Evolutionary conservation across 2,329 filamentous ascomycete genomes (phyloP), one percentile per base, ranked within the genome.

Genomic region (Aspergillus fumigatiaffinis): DNA sequence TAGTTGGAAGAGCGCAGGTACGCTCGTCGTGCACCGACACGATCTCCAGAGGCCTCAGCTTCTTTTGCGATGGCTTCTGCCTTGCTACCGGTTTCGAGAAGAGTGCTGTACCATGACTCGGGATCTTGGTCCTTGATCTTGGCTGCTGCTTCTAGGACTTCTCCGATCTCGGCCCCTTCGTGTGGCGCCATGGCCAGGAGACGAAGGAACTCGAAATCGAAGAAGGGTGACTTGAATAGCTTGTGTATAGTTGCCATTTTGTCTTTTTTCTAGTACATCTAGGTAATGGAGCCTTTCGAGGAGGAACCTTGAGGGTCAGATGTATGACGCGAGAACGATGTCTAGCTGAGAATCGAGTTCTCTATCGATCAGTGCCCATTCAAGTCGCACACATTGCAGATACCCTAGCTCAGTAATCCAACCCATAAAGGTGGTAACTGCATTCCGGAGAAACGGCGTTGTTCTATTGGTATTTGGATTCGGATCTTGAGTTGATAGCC

Each of bases 1-100:
- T 78, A 81, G 61, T 77, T 80, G 57, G 69, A 67, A 0, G 77
- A 68, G 0, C 78, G 71, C 3, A 82, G 60, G 50, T 71, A 79
- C 1, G 70, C 77, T 20, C 66, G 51, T 2, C 69, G 65, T 0
- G 77, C 77, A 2, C 63, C 65, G 0, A 56, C 63, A 3, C 58
- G 63, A 58, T 79, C 63, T 0, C 73, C 73, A 2, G 55, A 38
- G 0, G 48, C 52, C 3, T 55, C 53, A 10, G 73, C 72, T 48
- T 79, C 71, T 7, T 73, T 56, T 1, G 70, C 77, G 5, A 77
- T 48, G 1, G 44, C 56, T 54, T 77, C 68, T 1, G 73, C 72
- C 41, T 64, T 64, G n/a, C 67, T 52, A 0, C 69, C 73, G 49
- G 67, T 60, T 3, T 65, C 66, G 0, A 53, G 21, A 70, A 72